Percentiles rank a stretch among this genome's conserved stretches.
Evolutionary conservation across 257 asterid species (phyloP).

Genomic region (Solanum neorickii): DNA sequence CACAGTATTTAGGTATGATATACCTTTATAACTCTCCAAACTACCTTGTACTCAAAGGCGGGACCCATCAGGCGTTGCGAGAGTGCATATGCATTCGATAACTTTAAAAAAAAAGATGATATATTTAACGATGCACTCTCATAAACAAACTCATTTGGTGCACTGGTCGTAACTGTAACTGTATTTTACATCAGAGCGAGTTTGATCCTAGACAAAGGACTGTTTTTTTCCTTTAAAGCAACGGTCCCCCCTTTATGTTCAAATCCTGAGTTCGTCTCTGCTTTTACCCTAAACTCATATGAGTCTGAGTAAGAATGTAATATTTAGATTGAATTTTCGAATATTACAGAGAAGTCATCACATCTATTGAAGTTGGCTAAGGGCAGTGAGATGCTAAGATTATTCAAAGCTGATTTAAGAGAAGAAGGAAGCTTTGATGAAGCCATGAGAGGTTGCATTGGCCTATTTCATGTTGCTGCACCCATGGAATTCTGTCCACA

Average conservation of each 20-base stretch:
- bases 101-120: too few relatives aligned
- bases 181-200: too few relatives aligned
- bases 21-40: too few relatives aligned
- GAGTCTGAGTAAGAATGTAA: neutral
- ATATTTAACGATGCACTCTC: too few relatives aligned
- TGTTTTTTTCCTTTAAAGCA: neutral
- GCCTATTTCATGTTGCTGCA: slow-evolving; percentile 85
- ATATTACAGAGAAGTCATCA: slow-evolving; percentile 47
- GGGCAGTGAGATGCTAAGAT: slow-evolving; percentile 34
- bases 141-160: too few relatives aligned
- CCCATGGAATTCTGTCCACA: slow-evolving; percentile 64
- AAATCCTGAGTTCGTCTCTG: neutral
- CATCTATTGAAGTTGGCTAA: slow-evolving; percentile 35
- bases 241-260: neutral
- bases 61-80: too few relatives aligned
- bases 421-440: slow-evolving; percentile 87
- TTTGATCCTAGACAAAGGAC: too few relatives aligned
- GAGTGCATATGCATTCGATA: too few relatives aligned
- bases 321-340: neutral
- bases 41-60: too few relatives aligned
- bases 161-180: too few relatives aligned
- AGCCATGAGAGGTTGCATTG: slow-evolving; percentile 63
- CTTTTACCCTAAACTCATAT: neutral
- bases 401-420: slow-evolving; percentile 58
- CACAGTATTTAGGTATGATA: too few relatives aligned